Evolutionary conservation across 2,329 filamentous ascomycete species (phyloP).

Genomic region (Sporothrix sp.): DNA sequence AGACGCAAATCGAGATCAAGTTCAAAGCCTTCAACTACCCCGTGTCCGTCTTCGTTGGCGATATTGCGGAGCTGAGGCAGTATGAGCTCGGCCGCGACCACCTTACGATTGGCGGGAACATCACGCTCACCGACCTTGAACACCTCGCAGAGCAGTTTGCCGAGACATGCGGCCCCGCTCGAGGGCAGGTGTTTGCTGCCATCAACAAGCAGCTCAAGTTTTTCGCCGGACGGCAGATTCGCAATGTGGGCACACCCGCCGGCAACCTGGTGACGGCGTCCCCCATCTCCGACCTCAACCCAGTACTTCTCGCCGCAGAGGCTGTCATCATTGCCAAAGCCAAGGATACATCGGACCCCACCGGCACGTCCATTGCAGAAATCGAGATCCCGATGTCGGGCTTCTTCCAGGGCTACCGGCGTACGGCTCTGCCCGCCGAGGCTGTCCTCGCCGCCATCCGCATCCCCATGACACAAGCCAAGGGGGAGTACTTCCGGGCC

Average conservation of each 20-base stretch:
- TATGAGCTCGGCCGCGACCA: slow-evolving; percentile 71
- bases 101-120: slow-evolving; percentile 88
- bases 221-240: slow-evolving; percentile 89
- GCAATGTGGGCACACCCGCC: slow-evolving; percentile 94
- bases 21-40: slow-evolving; percentile 92
- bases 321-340: slow-evolving; percentile 75
- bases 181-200: slow-evolving; percentile 74
- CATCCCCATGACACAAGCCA: slow-evolving; percentile 66
- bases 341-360: slow-evolving; percentile 35
- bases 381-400: slow-evolving; percentile 82
- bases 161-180: slow-evolving; percentile 60
- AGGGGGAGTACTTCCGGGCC: slow-evolving; percentile 74
- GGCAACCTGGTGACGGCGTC: slow-evolving; percentile 92
- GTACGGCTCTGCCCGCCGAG: slow-evolving; percentile 69
- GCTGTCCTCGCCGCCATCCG: slow-evolving; percentile 78
- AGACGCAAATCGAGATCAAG: slow-evolving; percentile 97
- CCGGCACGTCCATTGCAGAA: slow-evolving; percentile 30
- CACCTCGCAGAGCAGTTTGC: slow-evolving; percentile 71
- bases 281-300: slow-evolving; percentile 93
- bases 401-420: slow-evolving; percentile 88
- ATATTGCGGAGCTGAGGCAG: slow-evolving; percentile 80
- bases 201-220: slow-evolving; percentile 91
- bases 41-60: slow-evolving; percentile 83
- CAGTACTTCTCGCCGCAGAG: slow-evolving; percentile 81
- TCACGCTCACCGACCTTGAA: slow-evolving; percentile 86